These are phyloP conservation scores for Aphanomyces euteiches DNA, from an alignment of 352 stramenopile genomes.

Conservation along the genomic window DNA sequence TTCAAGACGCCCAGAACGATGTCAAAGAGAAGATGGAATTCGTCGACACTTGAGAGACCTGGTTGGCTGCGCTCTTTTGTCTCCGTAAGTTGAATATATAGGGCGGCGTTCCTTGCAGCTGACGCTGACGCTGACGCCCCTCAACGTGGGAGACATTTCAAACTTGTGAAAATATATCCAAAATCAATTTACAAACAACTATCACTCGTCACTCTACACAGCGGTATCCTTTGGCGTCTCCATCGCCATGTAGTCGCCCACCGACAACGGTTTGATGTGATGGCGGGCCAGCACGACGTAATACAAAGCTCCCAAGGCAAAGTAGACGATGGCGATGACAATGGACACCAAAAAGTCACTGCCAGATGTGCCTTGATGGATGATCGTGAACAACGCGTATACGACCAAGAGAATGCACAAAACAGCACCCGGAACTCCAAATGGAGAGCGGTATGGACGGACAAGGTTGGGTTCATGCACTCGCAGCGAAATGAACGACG, in stretches of 20 bases:
- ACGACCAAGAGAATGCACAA: constrained; percentile 46
- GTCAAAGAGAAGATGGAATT: too few relatives aligned
- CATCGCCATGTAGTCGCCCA: background rate
- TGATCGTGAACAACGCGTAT: constrained; percentile 54
- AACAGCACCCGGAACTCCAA: constrained; percentile 48
- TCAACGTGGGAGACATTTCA: too few relatives aligned
- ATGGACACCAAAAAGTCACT: constrained; percentile 61
- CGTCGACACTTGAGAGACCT: too few relatives aligned
- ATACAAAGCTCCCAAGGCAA: constrained; percentile 45
- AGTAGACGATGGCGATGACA: constrained; percentile 52
- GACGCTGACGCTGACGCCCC: too few relatives aligned
- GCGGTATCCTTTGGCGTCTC: constrained; percentile 6
- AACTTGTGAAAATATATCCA: too few relatives aligned
- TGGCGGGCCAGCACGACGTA: constrained; percentile 36
- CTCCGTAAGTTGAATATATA: too few relatives aligned
- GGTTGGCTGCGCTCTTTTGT: too few relatives aligned
- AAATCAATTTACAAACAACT: too few relatives aligned
- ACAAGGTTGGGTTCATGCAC: constrained; percentile 46
- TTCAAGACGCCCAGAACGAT: too few relatives aligned
- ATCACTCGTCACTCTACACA: background rate
- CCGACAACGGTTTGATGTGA: constrained; percentile 17
- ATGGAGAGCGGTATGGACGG: constrained; percentile 53
- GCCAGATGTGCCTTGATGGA: constrained; percentile 54
- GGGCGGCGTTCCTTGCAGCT: too few relatives aligned
- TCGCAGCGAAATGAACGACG: constrained; percentile 54